These are phyloP conservation scores for Daucus carota DNA, from an alignment of 129 eudicot species.

Conservation along the genomic window DH1_v3.0 NC_030383.2:14324001-14324500, in stretches of 20 bases:
- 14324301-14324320: too few relatives aligned
- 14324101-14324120: conserved; percentile 26
- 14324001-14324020: conserved; percentile 38
- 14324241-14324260: conserved; percentile 60
- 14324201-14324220: conserved; percentile 22
- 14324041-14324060: conserved; percentile 92
- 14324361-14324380: too few relatives aligned
- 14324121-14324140: conserved; percentile 19
- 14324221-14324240: too few relatives aligned
- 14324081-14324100: conserved; percentile 42
- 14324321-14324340: too few relatives aligned
- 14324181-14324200: conserved; percentile 76
- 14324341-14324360: too few relatives aligned
- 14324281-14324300: conserved; percentile 23
- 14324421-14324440: too few relatives aligned
- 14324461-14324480: too few relatives aligned
- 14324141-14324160: conserved; percentile 17
- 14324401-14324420: too few relatives aligned
- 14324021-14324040: conserved; percentile 67
- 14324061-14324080: conserved; percentile 66
- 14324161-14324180: conserved; percentile 51
- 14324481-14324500: too few relatives aligned
- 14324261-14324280: conserved; percentile 73
- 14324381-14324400: too few relatives aligned
- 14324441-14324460: too few relatives aligned